These are phyloP conservation scores for Neonectria magnoliae DNA, from an alignment of 2,329 filamentous ascomycete genomes.

Conservation along the genomic window DNA sequence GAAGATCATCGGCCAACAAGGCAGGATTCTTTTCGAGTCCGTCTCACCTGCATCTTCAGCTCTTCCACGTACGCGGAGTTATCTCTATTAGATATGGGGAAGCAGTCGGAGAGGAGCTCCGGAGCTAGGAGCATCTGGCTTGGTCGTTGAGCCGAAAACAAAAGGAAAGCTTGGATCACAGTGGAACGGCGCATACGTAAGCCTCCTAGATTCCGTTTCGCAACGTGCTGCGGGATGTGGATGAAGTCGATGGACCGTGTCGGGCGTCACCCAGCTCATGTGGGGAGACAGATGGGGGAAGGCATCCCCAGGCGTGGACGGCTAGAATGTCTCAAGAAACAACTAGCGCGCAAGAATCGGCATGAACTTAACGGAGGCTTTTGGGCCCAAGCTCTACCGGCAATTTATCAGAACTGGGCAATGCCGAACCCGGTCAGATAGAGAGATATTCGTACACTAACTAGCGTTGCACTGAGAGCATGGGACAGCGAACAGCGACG, in stretches of 20 bases:
- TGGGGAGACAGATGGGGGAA: constrained; percentile 33
- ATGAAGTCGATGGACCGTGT: constrained; percentile 21
- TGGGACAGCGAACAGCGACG: neutral
- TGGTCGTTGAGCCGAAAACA: constrained; percentile 14
- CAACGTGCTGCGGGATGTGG: constrained; percentile 37
- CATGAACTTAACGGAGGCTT: constrained; percentile 22
- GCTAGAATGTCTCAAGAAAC: constrained; percentile 45
- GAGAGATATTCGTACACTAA: too few relatives aligned
- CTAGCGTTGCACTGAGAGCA: neutral
- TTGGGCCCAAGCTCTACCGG: constrained; percentile 29
- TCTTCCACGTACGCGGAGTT: neutral
- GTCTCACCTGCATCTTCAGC: neutral
- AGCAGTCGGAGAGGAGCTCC: constrained; percentile 19
- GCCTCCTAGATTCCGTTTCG: constrained; percentile 22
- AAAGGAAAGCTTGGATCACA: constrained; percentile 27
- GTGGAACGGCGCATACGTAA: constrained; percentile 41
- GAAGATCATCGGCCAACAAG: neutral
- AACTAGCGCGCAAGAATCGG: constrained; percentile 37
- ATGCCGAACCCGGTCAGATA: neutral
- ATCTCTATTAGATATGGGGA: neutral
- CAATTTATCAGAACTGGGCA: constrained; percentile 26
- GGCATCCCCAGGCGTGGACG: constrained; percentile 31
- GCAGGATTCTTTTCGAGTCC: too few relatives aligned
- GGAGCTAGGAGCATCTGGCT: constrained; percentile 13
- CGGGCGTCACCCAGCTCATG: constrained; percentile 24